Evolutionary conservation across 352 stramenopile genomes (phyloP), one percentile per base, ranked within the genome.

Genomic region (Globisporangium okanoganense): DNA sequence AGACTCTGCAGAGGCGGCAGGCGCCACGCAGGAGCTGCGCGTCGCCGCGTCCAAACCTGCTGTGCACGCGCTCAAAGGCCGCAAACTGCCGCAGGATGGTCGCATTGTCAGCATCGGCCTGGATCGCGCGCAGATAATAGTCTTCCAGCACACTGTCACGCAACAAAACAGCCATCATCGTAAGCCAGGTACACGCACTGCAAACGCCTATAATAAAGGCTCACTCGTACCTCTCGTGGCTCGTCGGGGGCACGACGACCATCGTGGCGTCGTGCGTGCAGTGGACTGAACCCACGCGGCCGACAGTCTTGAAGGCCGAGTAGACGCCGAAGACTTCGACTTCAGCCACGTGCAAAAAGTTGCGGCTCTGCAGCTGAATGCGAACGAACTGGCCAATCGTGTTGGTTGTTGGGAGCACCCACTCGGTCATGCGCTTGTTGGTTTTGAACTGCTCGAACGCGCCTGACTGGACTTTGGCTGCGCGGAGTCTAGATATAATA

Each of bases 241-340:
- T 64, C 4, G 71, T 77, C 0, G 90, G 80, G 16, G 83, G 74
- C 58, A 97, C 82, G 20, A 98, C 65, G 14, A 92, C 92, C 36
- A 96, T 70, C 22, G 92, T 98, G 10, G 90, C 82, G 51, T 97
- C 91, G 50, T 94, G 87, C 31, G 90, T 88, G 55, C 87, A 92
- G 43, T 85, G 73, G 5, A 88, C 90, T 0, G 79, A 78, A 29
- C 76, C 82, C 13, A 97, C 88, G 13, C 79, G 78, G 6, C 92
- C 94, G 2, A 97, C 78, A 50, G 85, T 92, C 48, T 86, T 84
- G 62, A 88, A 85, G 5, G 83, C 75, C 20, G 88, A 90, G 70
- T 90, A 92, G 5, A 93, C 90, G 13, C 92, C 94, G 64, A 97
- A 97, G 10, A 98, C 90, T 65, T 98, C 82, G 18, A 98, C 67